phyloP scores from a whole-genome alignment of 805 yeast species.

The Kluyveromyces aestuarii region DNA sequence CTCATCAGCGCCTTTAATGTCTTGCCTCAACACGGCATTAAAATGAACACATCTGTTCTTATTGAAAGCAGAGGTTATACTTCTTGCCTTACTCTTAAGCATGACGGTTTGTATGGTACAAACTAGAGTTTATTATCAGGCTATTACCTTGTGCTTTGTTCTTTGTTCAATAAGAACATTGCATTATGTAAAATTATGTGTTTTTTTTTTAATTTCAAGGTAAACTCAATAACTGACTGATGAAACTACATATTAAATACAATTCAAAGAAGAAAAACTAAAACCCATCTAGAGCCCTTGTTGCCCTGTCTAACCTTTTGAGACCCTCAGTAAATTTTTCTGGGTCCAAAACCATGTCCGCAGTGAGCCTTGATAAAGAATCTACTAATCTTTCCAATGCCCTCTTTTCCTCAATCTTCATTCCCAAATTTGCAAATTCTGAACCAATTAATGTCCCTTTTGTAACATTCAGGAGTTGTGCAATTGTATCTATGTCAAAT shows the following conservation, averaged over 20 bases:
- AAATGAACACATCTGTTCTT: not conserved
- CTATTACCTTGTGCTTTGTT: not conserved
- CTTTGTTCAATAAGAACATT: not conserved
- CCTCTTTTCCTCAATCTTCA: conserved; percentile 69
- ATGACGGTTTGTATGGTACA: too few species aligned
- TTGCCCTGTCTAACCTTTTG: conserved; percentile 68
- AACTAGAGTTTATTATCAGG: not conserved
- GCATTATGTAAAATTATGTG: too few species aligned
- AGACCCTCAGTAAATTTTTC: conserved; percentile 74
- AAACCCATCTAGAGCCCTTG: conserved; percentile 81
- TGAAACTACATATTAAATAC: not conserved
- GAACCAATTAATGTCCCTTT: conserved; percentile 36
- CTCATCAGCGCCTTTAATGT: not conserved
- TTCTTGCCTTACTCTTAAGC: not conserved
- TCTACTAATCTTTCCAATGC: conserved; percentile 80
- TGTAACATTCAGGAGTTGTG: conserved; percentile 31
- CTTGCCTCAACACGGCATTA: not conserved
- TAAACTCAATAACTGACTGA: not conserved
- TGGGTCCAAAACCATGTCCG: conserved; percentile 84
- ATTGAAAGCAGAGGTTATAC: not conserved
- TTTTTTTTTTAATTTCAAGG: too few species aligned
- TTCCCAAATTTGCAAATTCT: conserved; percentile 65
- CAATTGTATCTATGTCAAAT: conserved; percentile 27
- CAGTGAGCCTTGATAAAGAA: conserved; percentile 73
- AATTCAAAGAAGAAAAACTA: conserved; percentile 6